phyloP scores from a whole-genome alignment of 495 filamentous ascomycete genomes.

The Apiosordaria backusii region DNA sequence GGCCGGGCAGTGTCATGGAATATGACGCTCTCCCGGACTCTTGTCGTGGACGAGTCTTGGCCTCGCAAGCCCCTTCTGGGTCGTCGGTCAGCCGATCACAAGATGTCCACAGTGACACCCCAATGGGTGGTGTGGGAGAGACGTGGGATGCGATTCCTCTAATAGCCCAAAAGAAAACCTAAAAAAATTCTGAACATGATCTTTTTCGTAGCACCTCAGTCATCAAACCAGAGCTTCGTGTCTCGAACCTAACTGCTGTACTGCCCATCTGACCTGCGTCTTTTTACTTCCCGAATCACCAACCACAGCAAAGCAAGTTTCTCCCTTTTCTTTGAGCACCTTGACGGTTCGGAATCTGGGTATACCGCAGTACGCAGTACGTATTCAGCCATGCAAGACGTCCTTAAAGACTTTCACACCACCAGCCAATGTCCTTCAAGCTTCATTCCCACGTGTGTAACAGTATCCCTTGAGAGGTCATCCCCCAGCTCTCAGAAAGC shows the following conservation, averaged over 20 bases:
- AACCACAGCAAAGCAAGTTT: not conserved
- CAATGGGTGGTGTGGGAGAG: not conserved
- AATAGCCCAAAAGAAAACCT: not conserved
- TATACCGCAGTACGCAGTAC: too few relatives aligned
- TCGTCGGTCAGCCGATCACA: not conserved
- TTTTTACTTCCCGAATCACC: not conserved
- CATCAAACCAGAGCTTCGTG: not conserved
- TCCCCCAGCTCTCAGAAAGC: not conserved
- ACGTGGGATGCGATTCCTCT: not conserved
- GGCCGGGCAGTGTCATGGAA: slow-evolving; percentile 12
- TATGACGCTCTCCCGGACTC: slow-evolving; percentile 16
- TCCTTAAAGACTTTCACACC: not conserved
- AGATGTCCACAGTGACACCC: not conserved
- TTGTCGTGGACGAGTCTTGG: not conserved
- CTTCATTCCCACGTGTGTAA: slow-evolving; percentile 32
- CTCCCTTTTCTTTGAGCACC: not conserved
- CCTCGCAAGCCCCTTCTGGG: not conserved
- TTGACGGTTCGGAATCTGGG: not conserved
- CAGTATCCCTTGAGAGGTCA: not conserved
- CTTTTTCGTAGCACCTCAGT: not conserved
- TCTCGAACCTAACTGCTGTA: not conserved
- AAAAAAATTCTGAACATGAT: not conserved
- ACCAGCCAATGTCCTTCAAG: slow-evolving; percentile 29
- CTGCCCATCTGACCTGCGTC: not conserved
- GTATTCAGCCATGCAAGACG: not conserved